Percentiles rank a stretch among this genome's conserved stretches.
phyloP scores from a whole-genome alignment of 768 basidiomycete genomes.

The Collybiopsis luxurians region DNA sequence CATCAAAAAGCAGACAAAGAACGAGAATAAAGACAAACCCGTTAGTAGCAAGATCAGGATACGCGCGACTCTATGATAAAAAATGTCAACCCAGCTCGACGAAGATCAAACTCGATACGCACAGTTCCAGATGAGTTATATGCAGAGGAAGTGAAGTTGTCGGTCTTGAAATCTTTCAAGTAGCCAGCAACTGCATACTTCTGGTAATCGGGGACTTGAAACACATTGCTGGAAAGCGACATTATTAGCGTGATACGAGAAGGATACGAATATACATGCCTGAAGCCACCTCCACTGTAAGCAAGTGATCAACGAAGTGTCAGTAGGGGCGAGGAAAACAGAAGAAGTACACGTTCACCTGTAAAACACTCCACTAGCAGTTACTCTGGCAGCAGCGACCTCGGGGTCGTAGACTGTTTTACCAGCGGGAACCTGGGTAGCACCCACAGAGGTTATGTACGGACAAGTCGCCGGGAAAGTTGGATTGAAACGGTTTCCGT shows the following conservation, averaged over 20 bases:
- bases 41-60: constrained; percentile 49
- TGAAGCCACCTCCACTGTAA: constrained; percentile 8
- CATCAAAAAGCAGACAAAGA: not conserved
- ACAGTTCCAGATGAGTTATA: constrained; percentile 45
- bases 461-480: constrained; percentile 38
- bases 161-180: constrained; percentile 31
- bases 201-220: constrained; percentile 44
- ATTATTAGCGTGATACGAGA: not conserved
- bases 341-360: constrained; percentile 23
- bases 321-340: no score
- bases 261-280: not conserved
- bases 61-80: constrained; percentile 44
- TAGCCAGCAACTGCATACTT: constrained; percentile 35
- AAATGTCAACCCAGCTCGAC: constrained; percentile 5
- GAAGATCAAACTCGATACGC: constrained; percentile 16
- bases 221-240: constrained; percentile 26
- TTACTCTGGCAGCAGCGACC: constrained; percentile 42
- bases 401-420: constrained; percentile 42
- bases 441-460: constrained; percentile 50
- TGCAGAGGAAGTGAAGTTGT: constrained; percentile 34
- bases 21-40: constrained; percentile 26
- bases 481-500: constrained; percentile 23
- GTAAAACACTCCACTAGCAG: constrained; percentile 50
- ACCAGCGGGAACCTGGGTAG: constrained; percentile 43
- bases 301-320: not conserved